Evolutionary conservation across 2,329 filamentous ascomycete species (phyloP), one percentile per base, ranked within the genome.

Genomic region (Calycina herbarum): DNA sequence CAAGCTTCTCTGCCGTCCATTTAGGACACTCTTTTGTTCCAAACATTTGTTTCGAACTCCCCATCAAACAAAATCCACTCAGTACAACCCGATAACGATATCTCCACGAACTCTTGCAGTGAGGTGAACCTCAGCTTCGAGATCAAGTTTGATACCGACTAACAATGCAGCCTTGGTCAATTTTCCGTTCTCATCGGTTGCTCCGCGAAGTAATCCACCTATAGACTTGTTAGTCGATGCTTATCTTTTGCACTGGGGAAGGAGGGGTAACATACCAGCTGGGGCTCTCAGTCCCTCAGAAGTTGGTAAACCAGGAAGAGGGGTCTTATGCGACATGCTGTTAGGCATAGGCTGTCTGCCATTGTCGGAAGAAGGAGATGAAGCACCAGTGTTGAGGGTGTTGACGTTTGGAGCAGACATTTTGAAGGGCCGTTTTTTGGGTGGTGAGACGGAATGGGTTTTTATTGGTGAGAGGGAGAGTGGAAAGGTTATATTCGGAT

Each of bases 51-150:
- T 38, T 38, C 35, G 35, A 10, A 10, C 1, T 8, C 10, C 35
- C 13, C 35, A 38, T 38, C 35, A 11, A 38, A 38, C 35, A 38
- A 8, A 4, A 3, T 13, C 8, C 35, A 38, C 74, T 57, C 78
- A 86, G 75, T 86, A 86, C 71, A 87, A 76, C 57, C 84, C 85
- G 68, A 88, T 81, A 24, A 82, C 81, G 71, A 88, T 86, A 74
- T 88, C 86, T 80, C 86, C 85, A 58, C 84, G 80, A 67, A 88
- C 80, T 61, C 85, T 77, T 59, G 86, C 85, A 20, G 85, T 88
- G 68, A 88, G 76, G 74, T 88, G 85, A 56, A 88, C 83, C 74
- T 88, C 85, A 15, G 85, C 85, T 74, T 88, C 85, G 24, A 88
- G 77, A 73, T 88, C 86, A 42, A 88, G 79, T 79, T 88, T 87